Conservation (phyloP, 2,329 filamentous ascomycete species). For the Aspergillus texensis region DNA sequence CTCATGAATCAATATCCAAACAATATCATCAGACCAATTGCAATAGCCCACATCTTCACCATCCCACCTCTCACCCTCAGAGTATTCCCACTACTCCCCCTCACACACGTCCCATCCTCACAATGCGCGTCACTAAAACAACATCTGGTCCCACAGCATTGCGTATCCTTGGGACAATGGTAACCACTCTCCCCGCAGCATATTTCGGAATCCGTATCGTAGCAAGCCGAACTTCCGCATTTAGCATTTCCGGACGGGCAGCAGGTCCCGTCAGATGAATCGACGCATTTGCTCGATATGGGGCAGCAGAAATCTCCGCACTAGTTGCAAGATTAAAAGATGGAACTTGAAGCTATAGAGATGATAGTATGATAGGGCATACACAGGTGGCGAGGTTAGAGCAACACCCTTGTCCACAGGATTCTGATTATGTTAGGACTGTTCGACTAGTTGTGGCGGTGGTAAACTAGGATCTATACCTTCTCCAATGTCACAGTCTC, state of each 20-base stretch:
- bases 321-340: not conserved
- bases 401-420: not conserved
- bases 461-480: not conserved
- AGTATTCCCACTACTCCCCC: not conserved
- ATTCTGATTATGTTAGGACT: not conserved
- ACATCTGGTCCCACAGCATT: not conserved
- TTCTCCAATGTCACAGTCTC: not conserved
- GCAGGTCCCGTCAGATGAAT: not conserved
- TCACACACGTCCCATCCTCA: not conserved
- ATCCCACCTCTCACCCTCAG: not conserved
- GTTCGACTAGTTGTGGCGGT: not conserved
- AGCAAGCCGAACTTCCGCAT: not conserved
- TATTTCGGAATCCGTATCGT: not conserved
- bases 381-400: not conserved
- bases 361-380: not conserved
- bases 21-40: not conserved
- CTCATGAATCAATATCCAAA: not conserved
- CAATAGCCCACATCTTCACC: not conserved
- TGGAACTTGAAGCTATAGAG: not conserved
- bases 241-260: not conserved
- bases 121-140: not conserved
- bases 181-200: not conserved
- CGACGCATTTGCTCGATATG: not conserved
- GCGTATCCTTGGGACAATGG: not conserved
- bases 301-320: not conserved